Percentiles rank a stretch among this genome's conserved stretches.
Evolutionary conservation across 257 asterid genomes (phyloP).

Genomic region (Jacaranda copaia): DNA sequence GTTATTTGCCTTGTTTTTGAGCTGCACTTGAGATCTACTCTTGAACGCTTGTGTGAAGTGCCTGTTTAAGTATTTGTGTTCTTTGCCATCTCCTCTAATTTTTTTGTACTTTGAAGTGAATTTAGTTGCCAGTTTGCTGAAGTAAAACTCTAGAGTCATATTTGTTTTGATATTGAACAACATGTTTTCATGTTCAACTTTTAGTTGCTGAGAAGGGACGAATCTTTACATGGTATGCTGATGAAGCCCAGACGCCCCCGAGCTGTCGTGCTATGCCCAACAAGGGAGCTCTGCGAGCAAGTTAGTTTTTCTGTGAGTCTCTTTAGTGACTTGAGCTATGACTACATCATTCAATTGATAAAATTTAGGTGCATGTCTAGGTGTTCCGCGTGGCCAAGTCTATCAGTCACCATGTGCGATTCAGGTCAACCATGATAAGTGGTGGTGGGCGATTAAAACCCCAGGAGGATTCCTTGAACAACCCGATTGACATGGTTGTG

Average conservation of each 20-base stretch:
- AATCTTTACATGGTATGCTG: constrained; percentile 77
- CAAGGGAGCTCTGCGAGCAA: constrained; percentile 99
- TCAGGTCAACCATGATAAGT: constrained; percentile 96
- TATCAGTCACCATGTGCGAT: constrained; percentile 89
- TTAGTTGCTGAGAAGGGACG: constrained; percentile 88
- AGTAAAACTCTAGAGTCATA: neutral
- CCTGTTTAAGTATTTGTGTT: constrained; percentile 6
- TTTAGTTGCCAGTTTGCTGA: neutral
- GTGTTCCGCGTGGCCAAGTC: constrained; percentile 89
- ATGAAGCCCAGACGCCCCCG: constrained; percentile 98
- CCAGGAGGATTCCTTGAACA: constrained; percentile 88
- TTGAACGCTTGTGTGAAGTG: constrained; percentile 6
- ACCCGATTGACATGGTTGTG: constrained; percentile 95
- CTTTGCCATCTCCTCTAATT: neutral
- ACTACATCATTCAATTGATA: neutral
- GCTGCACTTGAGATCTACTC: constrained; percentile 18
- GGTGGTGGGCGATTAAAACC: constrained; percentile 97
- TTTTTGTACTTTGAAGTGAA: neutral
- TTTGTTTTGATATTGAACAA: constrained; percentile 22
- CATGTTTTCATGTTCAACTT: constrained; percentile 29
- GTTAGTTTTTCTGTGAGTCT: constrained; percentile 41
- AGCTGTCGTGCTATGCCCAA: constrained; percentile 92
- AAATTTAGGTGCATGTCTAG: constrained; percentile 46
- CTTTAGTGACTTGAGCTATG: constrained; percentile 17
- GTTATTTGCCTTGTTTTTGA: constrained; percentile 13